A percentile compares a stretch with the other conserved stretches of the same genome.
phyloP scores from a whole-genome alignment of 2,329 filamentous ascomycete genomes.

The Domatiomyces catenatus region DNA sequence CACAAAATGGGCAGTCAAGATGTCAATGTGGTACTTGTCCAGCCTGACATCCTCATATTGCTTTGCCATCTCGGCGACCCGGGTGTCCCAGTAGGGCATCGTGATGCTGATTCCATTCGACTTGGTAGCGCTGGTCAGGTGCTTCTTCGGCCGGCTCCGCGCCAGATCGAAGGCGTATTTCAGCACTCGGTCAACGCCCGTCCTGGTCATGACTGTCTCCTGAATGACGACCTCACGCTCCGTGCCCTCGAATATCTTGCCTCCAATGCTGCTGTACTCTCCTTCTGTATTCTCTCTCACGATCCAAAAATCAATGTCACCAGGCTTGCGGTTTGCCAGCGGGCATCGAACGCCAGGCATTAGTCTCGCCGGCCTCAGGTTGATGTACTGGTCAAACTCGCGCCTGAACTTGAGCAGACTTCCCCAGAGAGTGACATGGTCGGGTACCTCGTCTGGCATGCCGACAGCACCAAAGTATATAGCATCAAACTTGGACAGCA shows the following conservation, averaged over 20 bases:
- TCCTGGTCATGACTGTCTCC: slow-evolving; percentile 83
- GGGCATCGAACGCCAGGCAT: slow-evolving; percentile 38
- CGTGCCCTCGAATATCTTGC: slow-evolving; percentile 15
- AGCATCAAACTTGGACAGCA: slow-evolving; percentile 37
- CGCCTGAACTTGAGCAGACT: slow-evolving; percentile 41
- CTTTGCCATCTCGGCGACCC: slow-evolving; percentile 59
- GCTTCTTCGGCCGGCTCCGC: slow-evolving; percentile 76
- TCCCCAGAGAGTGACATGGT: slow-evolving; percentile 43
- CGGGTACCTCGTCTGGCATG: slow-evolving; percentile 32
- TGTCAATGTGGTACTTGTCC: slow-evolving; percentile 94
- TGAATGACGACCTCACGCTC: slow-evolving; percentile 77
- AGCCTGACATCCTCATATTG: slow-evolving; percentile 91
- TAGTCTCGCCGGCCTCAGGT: slow-evolving; percentile 39
- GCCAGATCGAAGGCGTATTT: slow-evolving; percentile 98
- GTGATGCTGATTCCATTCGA: slow-evolving; percentile 93
- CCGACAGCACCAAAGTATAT: slow-evolving; percentile 47
- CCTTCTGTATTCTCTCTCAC: slow-evolving; percentile 99
- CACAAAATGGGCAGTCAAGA: slow-evolving; percentile 96
- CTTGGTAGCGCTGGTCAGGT: slow-evolving; percentile 99
- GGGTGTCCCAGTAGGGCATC: slow-evolving; percentile 39
- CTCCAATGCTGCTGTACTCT: slow-evolving; percentile 82
- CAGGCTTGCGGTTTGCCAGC: slow-evolving; percentile 30
- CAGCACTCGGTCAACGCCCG: slow-evolving; percentile 87
- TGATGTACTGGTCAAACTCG: slow-evolving; percentile 42
- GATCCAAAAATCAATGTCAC: slow-evolving; percentile 41